Percentiles rank a stretch among this genome's conserved stretches.
phyloP scores from a whole-genome alignment of 768 basidiomycete genomes.

The Tricholoma hemisulphureum region DNA sequence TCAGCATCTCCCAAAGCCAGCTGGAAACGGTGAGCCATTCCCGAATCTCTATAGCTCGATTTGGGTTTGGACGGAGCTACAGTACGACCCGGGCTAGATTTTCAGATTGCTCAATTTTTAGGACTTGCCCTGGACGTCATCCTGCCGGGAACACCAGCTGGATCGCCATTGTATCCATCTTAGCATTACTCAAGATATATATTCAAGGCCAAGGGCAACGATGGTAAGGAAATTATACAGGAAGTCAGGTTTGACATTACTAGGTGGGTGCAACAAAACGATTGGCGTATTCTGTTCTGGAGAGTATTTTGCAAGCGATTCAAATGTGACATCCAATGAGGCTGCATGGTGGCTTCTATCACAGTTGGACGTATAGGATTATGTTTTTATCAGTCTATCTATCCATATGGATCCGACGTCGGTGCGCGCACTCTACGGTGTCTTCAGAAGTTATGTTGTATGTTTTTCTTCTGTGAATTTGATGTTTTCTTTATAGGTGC shows the following conservation, averaged over 20 bases:
- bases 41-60: slow-evolving; percentile 19
- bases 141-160: slow-evolving; percentile 23
- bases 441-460: too few relatives aligned
- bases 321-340: slow-evolving; percentile 7
- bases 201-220: slow-evolving; percentile 21
- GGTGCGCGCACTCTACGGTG: too few relatives aligned
- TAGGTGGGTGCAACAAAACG: not conserved
- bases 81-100: not conserved
- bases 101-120: slow-evolving; percentile 17
- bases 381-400: too few relatives aligned
- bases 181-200: slow-evolving; percentile 31
- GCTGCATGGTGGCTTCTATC: not conserved
- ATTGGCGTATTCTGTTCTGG: not conserved
- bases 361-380: too few relatives aligned
- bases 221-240: slow-evolving; percentile 24
- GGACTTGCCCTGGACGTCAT: slow-evolving; percentile 27
- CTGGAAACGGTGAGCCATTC: slow-evolving; percentile 16
- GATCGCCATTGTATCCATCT: slow-evolving; percentile 23
- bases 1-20: slow-evolving; percentile 26
- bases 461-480: too few relatives aligned
- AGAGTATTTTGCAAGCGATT: slow-evolving; percentile 1
- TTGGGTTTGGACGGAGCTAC: slow-evolving; percentile 37
- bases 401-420: too few relatives aligned
- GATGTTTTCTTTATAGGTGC: too few relatives aligned
- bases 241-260: slow-evolving; percentile 4